Evolutionary conservation across 192 early-diverging fungal species (phyloP).

Genomic region (Diversispora epigaea): DNA sequence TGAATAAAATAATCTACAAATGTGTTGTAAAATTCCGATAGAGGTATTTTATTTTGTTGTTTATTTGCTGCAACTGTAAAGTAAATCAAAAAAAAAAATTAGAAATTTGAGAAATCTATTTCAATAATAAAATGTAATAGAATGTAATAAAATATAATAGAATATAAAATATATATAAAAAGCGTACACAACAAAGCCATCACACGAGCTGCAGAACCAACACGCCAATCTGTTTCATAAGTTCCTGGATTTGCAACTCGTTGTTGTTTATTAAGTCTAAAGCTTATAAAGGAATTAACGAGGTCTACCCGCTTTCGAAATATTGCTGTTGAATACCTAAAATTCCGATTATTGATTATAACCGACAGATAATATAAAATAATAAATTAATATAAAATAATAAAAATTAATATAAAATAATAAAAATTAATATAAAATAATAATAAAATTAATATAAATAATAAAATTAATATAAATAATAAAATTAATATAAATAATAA

Average conservation of each 20-base stretch:
- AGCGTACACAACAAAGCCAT: constrained; percentile 83
- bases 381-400: no score
- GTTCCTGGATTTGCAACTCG: constrained; percentile 32
- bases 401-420: neutral
- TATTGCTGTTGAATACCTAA: constrained; percentile 51
- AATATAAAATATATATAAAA: neutral
- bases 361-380: no score
- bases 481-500: no score
- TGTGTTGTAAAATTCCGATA: constrained; percentile 85
- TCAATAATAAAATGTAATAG: no score
- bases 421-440: neutral
- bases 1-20: constrained; percentile 67
- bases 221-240: constrained; percentile 85
- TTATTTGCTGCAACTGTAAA: constrained; percentile 57
- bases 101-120: neutral
- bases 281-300: constrained; percentile 84
- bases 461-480: neutral
- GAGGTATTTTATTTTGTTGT: constrained; percentile 56
- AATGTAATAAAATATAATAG: neutral
- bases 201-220: constrained; percentile 77
- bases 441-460: neutral
- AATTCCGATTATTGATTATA: no score
- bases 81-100: neutral
- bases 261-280: constrained; percentile 69
- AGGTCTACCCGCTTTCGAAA: constrained; percentile 76